Evolutionary conservation across 805 yeast species (phyloP).

Genomic region (Candida nitratophila): DNA sequence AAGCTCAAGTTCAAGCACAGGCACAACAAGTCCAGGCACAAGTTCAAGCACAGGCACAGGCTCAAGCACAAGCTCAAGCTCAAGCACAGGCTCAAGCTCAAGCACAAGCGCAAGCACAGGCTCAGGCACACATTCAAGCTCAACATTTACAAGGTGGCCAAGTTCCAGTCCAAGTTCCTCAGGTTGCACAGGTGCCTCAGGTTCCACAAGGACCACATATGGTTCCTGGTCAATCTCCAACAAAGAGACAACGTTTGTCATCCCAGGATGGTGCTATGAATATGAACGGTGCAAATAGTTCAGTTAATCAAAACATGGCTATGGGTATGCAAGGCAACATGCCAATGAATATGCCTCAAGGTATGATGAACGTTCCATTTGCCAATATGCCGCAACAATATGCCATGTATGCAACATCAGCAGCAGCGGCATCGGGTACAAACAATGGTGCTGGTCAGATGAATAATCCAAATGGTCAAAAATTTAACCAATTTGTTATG

Average conservation of each 20-base stretch:
- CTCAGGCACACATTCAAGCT: conserved; percentile 13
- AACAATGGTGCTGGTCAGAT: conserved; percentile 5
- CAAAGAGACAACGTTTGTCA: conserved; percentile 17
- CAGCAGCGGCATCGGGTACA: conserved; percentile 10
- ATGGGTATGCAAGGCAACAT: neutral
- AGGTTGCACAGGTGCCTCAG: conserved; percentile 7
- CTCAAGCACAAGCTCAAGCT: conserved; percentile 10
- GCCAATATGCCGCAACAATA: neutral
- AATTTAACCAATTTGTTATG: conserved; percentile 17
- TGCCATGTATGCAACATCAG: conserved; percentile 11
- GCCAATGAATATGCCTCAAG: conserved; percentile 16
- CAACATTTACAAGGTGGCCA: conserved; percentile 12
- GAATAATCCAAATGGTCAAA: conserved; percentile 5
- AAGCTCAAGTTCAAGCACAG: conserved; percentile 14
- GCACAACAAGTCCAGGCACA: conserved; percentile 9
- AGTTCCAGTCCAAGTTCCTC: conserved; percentile 4
- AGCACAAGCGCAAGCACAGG: conserved; percentile 11
- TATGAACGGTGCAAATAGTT: conserved; percentile 5
- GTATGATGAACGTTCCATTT: conserved; percentile 8
- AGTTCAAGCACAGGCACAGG: conserved; percentile 7
- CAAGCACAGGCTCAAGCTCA: conserved; percentile 1
- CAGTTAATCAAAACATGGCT: conserved; percentile 12
- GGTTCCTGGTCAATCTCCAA: conserved; percentile 17
- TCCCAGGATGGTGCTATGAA: neutral
- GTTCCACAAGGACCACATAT: conserved; percentile 6